Conservation (phyloP, 192 early-diverging fungal genomes). For the Entomortierella lignicola region DNA sequence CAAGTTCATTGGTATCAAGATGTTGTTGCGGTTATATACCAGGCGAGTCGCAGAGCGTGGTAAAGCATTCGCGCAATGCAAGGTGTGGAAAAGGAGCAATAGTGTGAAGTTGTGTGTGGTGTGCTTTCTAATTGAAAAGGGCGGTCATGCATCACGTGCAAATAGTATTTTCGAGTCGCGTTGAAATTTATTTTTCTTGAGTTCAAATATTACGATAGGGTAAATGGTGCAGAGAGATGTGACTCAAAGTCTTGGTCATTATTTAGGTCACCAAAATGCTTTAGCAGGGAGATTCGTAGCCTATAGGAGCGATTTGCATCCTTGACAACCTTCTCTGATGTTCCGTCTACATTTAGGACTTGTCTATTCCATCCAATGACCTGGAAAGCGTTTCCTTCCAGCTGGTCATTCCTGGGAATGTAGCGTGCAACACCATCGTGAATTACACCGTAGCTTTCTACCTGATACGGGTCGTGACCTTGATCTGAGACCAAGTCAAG, state of each 20-base stretch:
- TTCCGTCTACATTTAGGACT: slow-evolving; percentile 18
- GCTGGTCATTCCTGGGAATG: slow-evolving; percentile 33
- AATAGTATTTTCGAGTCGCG: no score
- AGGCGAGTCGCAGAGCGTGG: slow-evolving; percentile 39
- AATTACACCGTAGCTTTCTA: slow-evolving; percentile 41
- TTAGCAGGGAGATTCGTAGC: slow-evolving; percentile 49
- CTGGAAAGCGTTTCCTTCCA: slow-evolving; percentile 49
- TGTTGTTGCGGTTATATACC: slow-evolving; percentile 1
- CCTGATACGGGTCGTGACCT: slow-evolving; percentile 36
- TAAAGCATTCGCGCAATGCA: slow-evolving; percentile 29
- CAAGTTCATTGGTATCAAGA: not conserved
- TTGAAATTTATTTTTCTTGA: no score
- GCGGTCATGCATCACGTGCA: no score
- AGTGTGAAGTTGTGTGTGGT: no score
- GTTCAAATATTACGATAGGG: not conserved
- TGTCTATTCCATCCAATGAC: slow-evolving; percentile 43
- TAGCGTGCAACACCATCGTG: slow-evolving; percentile 36
- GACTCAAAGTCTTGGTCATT: slow-evolving; percentile 56
- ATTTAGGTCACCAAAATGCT: slow-evolving; percentile 50
- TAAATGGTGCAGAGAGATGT: slow-evolving; percentile 30
- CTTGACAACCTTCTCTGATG: not conserved
- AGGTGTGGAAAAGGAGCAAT: no score
- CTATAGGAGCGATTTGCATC: slow-evolving; percentile 19
- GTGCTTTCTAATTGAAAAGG: no score
- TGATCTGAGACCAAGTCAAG: slow-evolving; percentile 36